Base-by-base conservation (phyloP, 768 basidiomycete species). In the Trametes gibbosa region DNA sequence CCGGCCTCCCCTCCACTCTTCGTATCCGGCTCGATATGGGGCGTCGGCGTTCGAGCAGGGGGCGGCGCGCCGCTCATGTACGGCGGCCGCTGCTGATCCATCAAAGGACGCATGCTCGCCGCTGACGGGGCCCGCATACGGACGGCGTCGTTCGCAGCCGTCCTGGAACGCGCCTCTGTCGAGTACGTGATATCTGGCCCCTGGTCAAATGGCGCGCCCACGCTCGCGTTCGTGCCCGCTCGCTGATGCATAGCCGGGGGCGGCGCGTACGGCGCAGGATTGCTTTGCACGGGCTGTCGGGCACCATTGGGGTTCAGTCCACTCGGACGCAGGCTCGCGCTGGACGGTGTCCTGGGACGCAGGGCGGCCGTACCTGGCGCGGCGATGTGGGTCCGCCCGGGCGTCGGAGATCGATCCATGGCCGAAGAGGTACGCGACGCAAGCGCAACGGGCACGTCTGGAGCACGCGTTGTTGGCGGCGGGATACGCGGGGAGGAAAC, bases 1-100 rank as follows among this genome's bases (percentile, higher is more conserved):
- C 90, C 89, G 9, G 89, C 90, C 53, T 79, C 84, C 7, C 90
- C 90, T 3, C 90, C 89, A 2, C 68, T 79, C 69, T 86, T 84
- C n/a, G 89, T 91, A 67, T 89, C 82, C 9, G 86, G 77, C 34
- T 81, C 58, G 42, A 34, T 29, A 14, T 41, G 57, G 17, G 53
- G 59, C 51, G 45, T 57, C 23, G 40, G 43, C 23, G 39, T 54
- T 12, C 17, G 9, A 24, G 55, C 6, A 13, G 58, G 59, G n/a
- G 53, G 54, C 37, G 57, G 50, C 9, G 41, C n/a, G 41, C 50
- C 49, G 39, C 46, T 43, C 50, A 63, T 54, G 37, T 55, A 62
- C 9, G 64, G 59, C 43, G 61, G 51, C 21, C 64, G 39, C 55
- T 50, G 67, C 19, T 65, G 68, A 45, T 62, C 56, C 16, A 57